Conservation (phyloP, 139 green algal species). For the Dunaliella primolecta region DNA sequence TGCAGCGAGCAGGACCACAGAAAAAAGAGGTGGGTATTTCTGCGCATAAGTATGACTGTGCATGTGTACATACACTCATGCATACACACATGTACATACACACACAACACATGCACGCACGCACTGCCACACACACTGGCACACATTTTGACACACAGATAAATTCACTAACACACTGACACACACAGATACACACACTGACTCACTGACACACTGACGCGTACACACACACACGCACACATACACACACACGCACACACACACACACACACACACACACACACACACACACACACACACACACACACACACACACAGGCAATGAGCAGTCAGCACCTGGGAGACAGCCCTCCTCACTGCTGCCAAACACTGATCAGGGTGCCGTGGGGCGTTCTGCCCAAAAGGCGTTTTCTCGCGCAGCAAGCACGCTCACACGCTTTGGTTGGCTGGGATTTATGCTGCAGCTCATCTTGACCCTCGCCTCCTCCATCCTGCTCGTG, state of each 20-base stretch:
- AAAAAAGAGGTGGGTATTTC: not conserved
- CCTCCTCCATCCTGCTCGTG: not conserved
- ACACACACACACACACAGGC: not conserved
- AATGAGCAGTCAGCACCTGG: not conserved
- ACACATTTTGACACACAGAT: not conserved
- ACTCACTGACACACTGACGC: not conserved
- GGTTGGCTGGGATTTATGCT: not conserved
- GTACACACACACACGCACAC: not conserved
- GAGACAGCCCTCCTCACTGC: too few species aligned
- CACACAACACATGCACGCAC: not conserved
- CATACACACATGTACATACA: too few species aligned
- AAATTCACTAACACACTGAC: too few species aligned
- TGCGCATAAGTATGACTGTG: not conserved
- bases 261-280: not conserved
- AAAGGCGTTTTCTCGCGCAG: not conserved
- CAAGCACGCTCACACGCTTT: not conserved
- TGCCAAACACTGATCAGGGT: not conserved
- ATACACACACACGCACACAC: not conserved
- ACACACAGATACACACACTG: not conserved
- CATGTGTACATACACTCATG: too few species aligned
- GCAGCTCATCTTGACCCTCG: not conserved
- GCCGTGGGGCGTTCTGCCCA: not conserved
- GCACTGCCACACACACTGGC: not conserved
- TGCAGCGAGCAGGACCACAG: not conserved
- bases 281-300: not conserved